These are phyloP conservation scores for Wickerhamia fluorescens DNA, from an alignment of 805 yeast species.

Conservation along the genomic window DNA sequence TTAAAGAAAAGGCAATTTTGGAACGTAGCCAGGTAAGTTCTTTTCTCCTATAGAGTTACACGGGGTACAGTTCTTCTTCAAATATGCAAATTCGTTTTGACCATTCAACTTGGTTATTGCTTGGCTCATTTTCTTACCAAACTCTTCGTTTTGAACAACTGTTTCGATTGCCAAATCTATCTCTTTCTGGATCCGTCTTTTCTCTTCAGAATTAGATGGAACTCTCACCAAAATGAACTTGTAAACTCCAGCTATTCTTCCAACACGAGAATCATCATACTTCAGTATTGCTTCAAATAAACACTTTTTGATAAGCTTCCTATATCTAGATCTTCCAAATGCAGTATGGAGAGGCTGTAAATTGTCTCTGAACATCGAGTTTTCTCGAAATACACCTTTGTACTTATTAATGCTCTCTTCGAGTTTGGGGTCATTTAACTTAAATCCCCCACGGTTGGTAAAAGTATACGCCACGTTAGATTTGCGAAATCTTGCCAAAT, in stretches of 20 bases:
- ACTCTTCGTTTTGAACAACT: constrained; percentile 2
- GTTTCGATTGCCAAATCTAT: constrained; percentile 8
- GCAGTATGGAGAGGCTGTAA: constrained; percentile 28
- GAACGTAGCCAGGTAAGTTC: constrained; percentile 11
- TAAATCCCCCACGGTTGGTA: constrained; percentile 20
- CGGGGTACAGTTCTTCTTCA: constrained; percentile 1
- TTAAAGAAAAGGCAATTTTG: constrained; percentile 19
- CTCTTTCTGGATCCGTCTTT: constrained; percentile 8
- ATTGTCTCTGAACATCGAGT: constrained; percentile 16
- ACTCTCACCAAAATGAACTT: constrained; percentile 19
- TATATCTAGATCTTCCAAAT: constrained; percentile 18
- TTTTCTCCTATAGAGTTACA: constrained; percentile 7
- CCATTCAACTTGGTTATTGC: constrained; percentile 1
- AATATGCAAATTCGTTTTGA: too few relatives aligned
- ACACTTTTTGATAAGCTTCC: constrained; percentile 12
- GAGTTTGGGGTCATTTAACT: constrained; percentile 19
- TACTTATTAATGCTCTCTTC: constrained; percentile 16
- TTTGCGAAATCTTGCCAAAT: constrained; percentile 22
- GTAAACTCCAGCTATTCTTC: constrained; percentile 9
- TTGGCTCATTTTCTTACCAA: neutral
- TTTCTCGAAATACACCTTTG: constrained; percentile 19
- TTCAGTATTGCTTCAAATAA: constrained; percentile 5
- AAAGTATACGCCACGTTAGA: constrained; percentile 32
- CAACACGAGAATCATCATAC: constrained; percentile 1
- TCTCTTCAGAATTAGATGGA: constrained; percentile 14